Conservation (phyloP, 345 rosid genomes). For the Gossypium turneri region DNA sequence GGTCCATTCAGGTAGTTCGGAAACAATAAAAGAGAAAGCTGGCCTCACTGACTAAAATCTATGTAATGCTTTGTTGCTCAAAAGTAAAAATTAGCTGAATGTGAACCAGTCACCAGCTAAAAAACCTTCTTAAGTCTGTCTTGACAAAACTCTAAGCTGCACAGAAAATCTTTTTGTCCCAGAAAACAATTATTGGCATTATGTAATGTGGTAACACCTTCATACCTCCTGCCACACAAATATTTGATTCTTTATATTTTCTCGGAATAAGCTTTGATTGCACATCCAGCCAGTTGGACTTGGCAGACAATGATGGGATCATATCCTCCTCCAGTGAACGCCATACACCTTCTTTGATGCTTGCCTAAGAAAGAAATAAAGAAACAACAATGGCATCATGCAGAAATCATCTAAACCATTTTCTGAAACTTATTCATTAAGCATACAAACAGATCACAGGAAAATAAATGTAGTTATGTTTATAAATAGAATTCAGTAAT, state of each 20-base stretch:
- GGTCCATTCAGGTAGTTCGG: not conserved
- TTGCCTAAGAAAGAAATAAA: constrained; percentile 38
- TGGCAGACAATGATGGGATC: constrained; percentile 66
- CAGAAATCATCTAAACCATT: constrained; percentile 12
- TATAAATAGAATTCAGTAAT: not conserved
- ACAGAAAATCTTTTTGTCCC: not conserved
- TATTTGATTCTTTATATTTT: constrained; percentile 59
- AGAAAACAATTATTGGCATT: not conserved
- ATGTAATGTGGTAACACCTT: constrained; percentile 33
- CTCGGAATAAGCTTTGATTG: constrained; percentile 73
- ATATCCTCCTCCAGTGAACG: constrained; percentile 82
- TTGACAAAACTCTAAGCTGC: not conserved
- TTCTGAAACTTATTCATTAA: constrained; percentile 3
- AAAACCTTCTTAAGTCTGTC: not conserved
- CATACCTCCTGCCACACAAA: constrained; percentile 99
- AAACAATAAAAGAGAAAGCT: not conserved
- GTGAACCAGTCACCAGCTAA: not conserved
- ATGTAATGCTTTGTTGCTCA: not conserved
- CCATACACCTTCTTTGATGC: constrained; percentile 78
- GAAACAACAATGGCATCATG: constrained; percentile 8
- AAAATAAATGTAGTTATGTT: not conserved
- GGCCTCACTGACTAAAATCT: not conserved
- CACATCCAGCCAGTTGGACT: constrained; percentile 90
- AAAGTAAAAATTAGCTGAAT: not conserved
- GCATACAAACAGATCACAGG: not conserved